These are phyloP conservation scores for Ophiostoma quercus DNA, from an alignment of 2,329 filamentous ascomycete species.

Conservation along the genomic window DNA sequence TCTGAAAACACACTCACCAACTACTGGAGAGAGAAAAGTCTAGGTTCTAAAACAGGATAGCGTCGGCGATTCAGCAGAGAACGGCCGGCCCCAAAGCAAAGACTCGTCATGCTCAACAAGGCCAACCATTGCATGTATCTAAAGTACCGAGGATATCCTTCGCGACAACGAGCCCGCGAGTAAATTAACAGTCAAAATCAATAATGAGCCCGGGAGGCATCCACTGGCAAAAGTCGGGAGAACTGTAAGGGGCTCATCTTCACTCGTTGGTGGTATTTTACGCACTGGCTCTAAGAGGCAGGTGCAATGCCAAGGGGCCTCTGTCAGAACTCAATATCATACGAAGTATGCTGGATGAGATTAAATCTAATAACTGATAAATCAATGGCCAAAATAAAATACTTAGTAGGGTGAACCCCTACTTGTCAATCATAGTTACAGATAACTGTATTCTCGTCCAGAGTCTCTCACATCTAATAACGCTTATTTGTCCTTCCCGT, in stretches of 20 bases:
- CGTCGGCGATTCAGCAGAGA: not conserved
- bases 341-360: not conserved
- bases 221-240: not conserved
- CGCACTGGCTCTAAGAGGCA: not conserved
- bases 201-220: not conserved
- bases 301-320: not conserved
- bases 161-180: not conserved
- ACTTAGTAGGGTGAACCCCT: not conserved
- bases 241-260: not conserved
- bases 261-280: not conserved
- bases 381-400: too few species aligned
- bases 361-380: not conserved
- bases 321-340: not conserved
- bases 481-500: not conserved
- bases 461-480: not conserved
- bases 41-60: too few species aligned
- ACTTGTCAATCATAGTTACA: not conserved
- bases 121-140: not conserved
- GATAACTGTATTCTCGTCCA: not conserved
- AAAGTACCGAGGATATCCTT: not conserved
- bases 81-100: not conserved
- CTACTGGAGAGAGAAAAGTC: not conserved
- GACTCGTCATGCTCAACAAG: not conserved
- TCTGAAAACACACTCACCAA: not conserved
- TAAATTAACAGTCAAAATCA: not conserved